Conservation (phyloP, 2,329 filamentous ascomycete genomes). For the Xylaria sp. region DNA sequence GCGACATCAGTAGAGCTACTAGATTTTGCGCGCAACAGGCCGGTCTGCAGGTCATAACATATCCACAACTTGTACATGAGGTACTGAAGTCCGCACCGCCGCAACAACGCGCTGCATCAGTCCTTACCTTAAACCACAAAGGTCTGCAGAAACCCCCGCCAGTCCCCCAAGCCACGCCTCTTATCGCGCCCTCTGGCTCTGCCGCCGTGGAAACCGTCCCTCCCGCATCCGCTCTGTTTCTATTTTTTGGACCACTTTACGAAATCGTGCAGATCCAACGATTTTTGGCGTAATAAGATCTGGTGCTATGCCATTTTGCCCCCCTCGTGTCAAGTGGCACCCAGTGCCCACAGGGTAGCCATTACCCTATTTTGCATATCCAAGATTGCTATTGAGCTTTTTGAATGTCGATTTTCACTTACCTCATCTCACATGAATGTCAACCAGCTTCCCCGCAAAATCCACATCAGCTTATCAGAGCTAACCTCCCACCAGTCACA, state of each 20-base stretch:
- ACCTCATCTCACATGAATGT: conserved; percentile 41
- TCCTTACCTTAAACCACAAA: conserved; percentile 24
- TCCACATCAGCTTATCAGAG: conserved; percentile 46
- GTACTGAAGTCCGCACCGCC: conserved; percentile 32
- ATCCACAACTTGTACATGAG: conserved; percentile 35
- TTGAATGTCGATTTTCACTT: conserved; percentile 17
- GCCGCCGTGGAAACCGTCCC: conserved; percentile 8
- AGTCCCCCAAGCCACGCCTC: conserved; percentile 18
- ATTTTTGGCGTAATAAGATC: conserved; percentile 42
- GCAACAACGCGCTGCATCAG: conserved; percentile 22
- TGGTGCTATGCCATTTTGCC: conserved; percentile 32
- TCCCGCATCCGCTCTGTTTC: conserved; percentile 37
- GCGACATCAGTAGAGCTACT: conserved; percentile 23
- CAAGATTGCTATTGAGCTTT: conserved; percentile 21
- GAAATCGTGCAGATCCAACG: conserved; percentile 45
- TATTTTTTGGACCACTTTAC: conserved; percentile 45
- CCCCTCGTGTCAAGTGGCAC: conserved; percentile 17
- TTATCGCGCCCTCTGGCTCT: conserved; percentile 10
- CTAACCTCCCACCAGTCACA: conserved; percentile 45
- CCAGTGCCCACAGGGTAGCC: conserved; percentile 6
- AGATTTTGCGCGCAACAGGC: conserved; percentile 25
- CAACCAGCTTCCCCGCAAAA: conserved; percentile 44
- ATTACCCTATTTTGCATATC: conserved; percentile 4
- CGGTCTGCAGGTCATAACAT: conserved; percentile 36
- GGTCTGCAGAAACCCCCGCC: conserved; percentile 35